Evolutionary conservation across 257 asterid species (phyloP), one percentile per base, ranked within the genome.

Genomic region (Echites panduratus): DNA sequence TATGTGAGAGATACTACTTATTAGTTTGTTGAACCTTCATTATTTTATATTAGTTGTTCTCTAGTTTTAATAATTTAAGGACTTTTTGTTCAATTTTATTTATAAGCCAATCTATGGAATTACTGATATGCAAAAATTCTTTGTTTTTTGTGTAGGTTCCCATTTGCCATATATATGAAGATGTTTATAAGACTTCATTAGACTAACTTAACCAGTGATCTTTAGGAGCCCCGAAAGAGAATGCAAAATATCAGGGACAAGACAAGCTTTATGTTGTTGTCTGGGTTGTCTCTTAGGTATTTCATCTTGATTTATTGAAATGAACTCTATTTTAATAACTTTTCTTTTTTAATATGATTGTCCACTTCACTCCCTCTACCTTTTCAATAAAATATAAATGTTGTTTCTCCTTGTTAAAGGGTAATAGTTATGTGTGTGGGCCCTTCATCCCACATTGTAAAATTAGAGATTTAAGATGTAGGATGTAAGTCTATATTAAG

Each of bases 131-230:
- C 20, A 13, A n/a, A n/a, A n/a, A 32, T 43, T 64, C 16, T 68
- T 27, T 5, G 59, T n/a, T 24, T 24, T 20, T 53, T 14, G 19
- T 73, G 76, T 79, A 84, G 87, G 43, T 84, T 66, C 87, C 87
- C 35, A 5, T 84, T 9, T 49, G 75, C 64, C 78, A 76, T 54
- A 40, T 84, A 50, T 61, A 85, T 27, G 87, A 84, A 68, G 74
- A 66, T 22, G 79, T 84, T 35, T 81, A 78, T 45, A 84, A 74
- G 85, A 79, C 79, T 66, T 81, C 87, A 4, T 62, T 68, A 5
- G 85, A 84, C 49, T 84, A 85, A 85, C 79, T 84, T 58, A 78
- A 75, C 65, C 80, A 84, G 65, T 70, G 73, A 49, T 81, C 85
- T 0, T 16, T 54, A 24, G 85, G 81, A 59, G 83, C 82, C 2